Evolutionary conservation across 1,284 basidiomycete species (phyloP), one percentile per base, ranked within the genome.

Genomic region (Phylloboletellus chloephorus): DNA sequence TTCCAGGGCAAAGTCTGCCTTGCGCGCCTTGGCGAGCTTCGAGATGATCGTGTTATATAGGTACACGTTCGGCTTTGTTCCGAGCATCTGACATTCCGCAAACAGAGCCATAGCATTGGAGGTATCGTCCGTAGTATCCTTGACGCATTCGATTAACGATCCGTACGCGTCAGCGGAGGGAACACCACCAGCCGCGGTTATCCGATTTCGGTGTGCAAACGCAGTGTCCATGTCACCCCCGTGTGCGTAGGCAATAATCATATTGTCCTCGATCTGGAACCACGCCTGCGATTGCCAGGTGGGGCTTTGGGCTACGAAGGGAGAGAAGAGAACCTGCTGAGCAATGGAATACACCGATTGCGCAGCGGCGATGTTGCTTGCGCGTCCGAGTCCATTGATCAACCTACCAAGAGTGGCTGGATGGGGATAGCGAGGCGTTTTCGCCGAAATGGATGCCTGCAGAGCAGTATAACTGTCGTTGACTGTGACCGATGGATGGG

Each of bases 31-130:
- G 28, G 90, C 83, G 6, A 96, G 73, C 67, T 95, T 94, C 48
- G 88, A 91, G 64, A 97, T 96, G 66, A 94, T 85, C 49, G 90
- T 96, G 71, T 97, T 97, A 72, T 87, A 97, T 25, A 97, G 74
- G 67, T 86, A 97, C 37, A 85, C 74, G 58, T 90, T 90, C 9
- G 90, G 85, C 21, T 61, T 54, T 26, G 94, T 85, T 12, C 81
- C 79, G 29, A 79, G 74, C 26, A 67, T 63, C 50, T 81, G 73
- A n/a, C 82, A 74, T 65, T 97, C 92, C 24, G 85, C 71, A 68
- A 85, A 97, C 21, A 96, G 73, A 25, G 80, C 74, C 61, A 91
- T 71, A 0, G 91, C 92, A 50, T 91, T 88, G 5, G 82, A 76
- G 1, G 90, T 85, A 56, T 97, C 93, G 61, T 97, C 92, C 12